A percentile compares a stretch with the other conserved stretches of the same genome.
Conservation (phyloP, 805 yeast species). For the Maudiozyma bulderi region DNA sequence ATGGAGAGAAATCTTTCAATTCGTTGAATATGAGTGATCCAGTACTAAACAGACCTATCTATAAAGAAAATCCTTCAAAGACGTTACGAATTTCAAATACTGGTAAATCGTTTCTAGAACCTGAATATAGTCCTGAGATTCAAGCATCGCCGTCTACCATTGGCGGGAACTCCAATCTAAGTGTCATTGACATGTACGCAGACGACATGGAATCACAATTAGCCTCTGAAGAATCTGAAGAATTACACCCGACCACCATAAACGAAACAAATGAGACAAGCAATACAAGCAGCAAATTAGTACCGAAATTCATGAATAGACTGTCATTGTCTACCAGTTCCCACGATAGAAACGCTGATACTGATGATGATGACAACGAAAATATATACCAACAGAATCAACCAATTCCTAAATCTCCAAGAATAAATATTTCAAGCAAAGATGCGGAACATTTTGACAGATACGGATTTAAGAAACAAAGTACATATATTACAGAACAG, state of each 20-base stretch:
- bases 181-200: constrained; percentile 32
- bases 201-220: constrained; percentile 9
- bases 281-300: neutral
- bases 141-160: neutral
- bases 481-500: constrained; percentile 39
- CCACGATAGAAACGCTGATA: neutral
- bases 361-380: constrained; percentile 2
- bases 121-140: neutral
- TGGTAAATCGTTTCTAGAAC: neutral
- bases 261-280: neutral
- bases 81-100: neutral
- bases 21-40: constrained; percentile 9
- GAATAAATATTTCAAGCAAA: neutral
- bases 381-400: constrained; percentile 6
- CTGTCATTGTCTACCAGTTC: neutral
- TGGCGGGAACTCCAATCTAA: constrained; percentile 23
- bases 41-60: neutral
- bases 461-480: constrained; percentile 77
- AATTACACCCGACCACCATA: neutral
- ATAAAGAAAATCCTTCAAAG: neutral
- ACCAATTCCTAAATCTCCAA: neutral
- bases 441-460: constrained; percentile 43
- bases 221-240: constrained; percentile 1
- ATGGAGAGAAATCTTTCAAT: constrained; percentile 3
- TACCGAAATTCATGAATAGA: neutral